Evolutionary conservation across 2,329 filamentous ascomycete species (phyloP).

Genomic region (Didymella keratinophila): DNA sequence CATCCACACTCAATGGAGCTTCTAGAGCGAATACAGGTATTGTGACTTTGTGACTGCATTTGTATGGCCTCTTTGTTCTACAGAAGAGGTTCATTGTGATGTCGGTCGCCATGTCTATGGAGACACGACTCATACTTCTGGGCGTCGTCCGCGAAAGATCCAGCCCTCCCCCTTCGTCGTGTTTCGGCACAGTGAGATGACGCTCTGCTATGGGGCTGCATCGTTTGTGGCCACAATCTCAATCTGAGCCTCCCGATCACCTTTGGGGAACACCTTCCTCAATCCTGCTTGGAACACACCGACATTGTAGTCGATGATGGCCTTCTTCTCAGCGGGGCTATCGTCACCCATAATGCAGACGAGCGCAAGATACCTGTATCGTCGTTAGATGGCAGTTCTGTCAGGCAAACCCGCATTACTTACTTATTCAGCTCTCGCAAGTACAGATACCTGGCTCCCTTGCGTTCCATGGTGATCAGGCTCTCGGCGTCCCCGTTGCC

Average conservation of each 20-base stretch:
- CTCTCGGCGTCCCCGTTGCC: conserved; percentile 66
- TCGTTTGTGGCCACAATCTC: conserved; percentile 36
- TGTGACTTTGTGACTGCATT: conserved; percentile 3
- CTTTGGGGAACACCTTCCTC: conserved; percentile 74
- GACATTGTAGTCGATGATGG: conserved; percentile 86
- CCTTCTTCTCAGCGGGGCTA: conserved; percentile 83
- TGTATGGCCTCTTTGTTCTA: background rate
- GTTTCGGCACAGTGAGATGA: background rate
- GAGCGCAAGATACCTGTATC: conserved; percentile 73
- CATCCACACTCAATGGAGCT: conserved; percentile 17
- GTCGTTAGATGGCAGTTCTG: conserved; percentile 9
- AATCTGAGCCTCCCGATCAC: conserved; percentile 40
- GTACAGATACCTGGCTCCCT: conserved; percentile 67
- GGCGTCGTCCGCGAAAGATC: background rate
- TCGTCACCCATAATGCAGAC: conserved; percentile 86
- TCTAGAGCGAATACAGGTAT: conserved; percentile 1
- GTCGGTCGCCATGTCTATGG: background rate
- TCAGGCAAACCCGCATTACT: conserved; percentile 32
- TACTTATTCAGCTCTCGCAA: conserved; percentile 72
- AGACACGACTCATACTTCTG: background rate
- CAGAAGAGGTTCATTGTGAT: background rate
- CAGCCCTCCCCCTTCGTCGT: background rate
- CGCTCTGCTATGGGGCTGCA: conserved; percentile 15
- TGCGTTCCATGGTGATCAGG: conserved; percentile 67
- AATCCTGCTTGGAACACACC: conserved; percentile 81